Evolutionary conservation across 164 flowering plant genomes (phyloP), one percentile per base, ranked within the genome.

Genomic region (Aristolochia contorta): DNA sequence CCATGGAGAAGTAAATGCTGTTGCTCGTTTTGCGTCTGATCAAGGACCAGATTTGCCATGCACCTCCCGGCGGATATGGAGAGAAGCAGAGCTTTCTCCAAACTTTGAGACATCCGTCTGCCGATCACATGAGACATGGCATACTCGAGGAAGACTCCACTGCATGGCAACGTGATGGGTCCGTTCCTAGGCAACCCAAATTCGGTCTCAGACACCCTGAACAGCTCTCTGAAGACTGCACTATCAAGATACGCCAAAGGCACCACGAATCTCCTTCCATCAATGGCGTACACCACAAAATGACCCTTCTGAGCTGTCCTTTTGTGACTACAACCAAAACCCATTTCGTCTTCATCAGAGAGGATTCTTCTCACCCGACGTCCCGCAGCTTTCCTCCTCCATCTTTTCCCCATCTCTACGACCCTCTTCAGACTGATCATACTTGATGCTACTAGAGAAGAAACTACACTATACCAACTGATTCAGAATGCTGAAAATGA

Each of bases 381-480:
- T 3, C 14, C 58, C 4, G 3, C 58, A 15, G 54, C 54, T n/a
- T n/a, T 16, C 54, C 16, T 47, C 54, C 30, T 47, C 68, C 78
- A 75, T 58, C 63, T 74, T 19, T 55, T 69, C 4, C 70, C 54
- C 4, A 74, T 70, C 61, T 69, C 69, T 45, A 71, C 60, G 6
- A 56, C 18, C 45, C 21, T 56, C 13, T 30, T 56, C 1, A 37
- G 18, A 12, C 15, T 32, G 32, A 30, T 56, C 58, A 56, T 56
- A 18, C 21, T 24, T 30, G 19, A 33, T 1, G 1, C 25, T 12
- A 54, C 24, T 2, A 23, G 19, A 7, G 16, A 52, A 25, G 16
- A 32, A 56, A 32, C 3, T 3, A 32, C 3, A 3, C 3, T 7
- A 3, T 3, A 3, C 33, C 33, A 32, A 32, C 33, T 32, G 33